Percentiles rank a stretch among this genome's conserved stretches.
phyloP scores from a whole-genome alignment of 148 eudicot genomes.

The Chenopodium suecicum region DNA sequence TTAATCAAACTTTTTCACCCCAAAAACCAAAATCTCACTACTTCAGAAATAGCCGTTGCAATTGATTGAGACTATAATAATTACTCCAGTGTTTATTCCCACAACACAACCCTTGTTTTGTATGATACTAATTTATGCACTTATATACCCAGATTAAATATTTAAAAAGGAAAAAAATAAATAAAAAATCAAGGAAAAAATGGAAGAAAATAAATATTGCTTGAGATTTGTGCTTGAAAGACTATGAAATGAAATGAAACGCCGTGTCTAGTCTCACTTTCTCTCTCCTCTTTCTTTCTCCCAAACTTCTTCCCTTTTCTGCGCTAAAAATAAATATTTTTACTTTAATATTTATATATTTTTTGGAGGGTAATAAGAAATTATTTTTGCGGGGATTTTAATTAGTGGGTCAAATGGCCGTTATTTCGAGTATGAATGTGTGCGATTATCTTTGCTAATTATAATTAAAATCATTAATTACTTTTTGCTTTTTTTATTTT shows the following conservation, averaged over 20 bases:
- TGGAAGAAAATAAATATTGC: background rate
- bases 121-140: background rate
- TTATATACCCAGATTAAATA: background rate
- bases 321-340: background rate
- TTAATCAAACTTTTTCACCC: background rate
- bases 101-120: too few species aligned
- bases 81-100: too few species aligned
- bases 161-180: background rate
- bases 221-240: conserved; percentile 26
- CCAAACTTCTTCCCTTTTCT: conserved; percentile 20
- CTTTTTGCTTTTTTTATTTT: background rate
- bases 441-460: background rate
- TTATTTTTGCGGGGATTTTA: conserved; percentile 31
- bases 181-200: background rate
- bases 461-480: conserved; percentile 5
- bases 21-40: conserved; percentile 14
- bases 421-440: conserved; percentile 8
- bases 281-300: background rate
- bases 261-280: conserved; percentile 19
- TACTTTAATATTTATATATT: conserved; percentile 4
- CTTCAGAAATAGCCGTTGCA: conserved; percentile 31
- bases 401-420: conserved; percentile 34
- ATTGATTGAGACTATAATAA: background rate
- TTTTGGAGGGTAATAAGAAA: conserved; percentile 35
- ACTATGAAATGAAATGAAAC: conserved; percentile 16